These are phyloP conservation scores for Claviceps quebecensis DNA, from an alignment of 2,329 filamentous ascomycete species.

Conservation along the genomic window DNA sequence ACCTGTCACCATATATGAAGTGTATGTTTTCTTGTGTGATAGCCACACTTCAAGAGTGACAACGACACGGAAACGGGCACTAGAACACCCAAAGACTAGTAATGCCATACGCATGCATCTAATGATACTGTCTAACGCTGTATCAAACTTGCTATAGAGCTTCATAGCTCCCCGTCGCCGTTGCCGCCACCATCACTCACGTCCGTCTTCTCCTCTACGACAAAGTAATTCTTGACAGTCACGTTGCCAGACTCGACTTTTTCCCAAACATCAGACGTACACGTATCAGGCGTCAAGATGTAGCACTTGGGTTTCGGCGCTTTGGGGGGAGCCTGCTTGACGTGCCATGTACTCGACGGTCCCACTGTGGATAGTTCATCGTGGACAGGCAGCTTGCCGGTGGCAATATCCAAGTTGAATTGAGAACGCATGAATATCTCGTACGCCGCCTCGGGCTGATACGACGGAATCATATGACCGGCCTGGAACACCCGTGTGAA, in stretches of 20 bases:
- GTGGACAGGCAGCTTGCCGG: conserved; percentile 36
- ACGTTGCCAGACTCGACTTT: conserved; percentile 38
- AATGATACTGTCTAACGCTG: no score
- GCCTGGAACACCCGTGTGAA: conserved; percentile 53
- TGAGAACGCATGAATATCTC: conserved; percentile 46
- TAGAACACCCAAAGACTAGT: background rate
- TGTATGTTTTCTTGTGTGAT: no score
- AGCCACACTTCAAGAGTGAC: no score
- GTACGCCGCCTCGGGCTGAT: conserved; percentile 43
- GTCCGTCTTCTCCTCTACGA: conserved; percentile 10
- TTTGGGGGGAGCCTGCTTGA: conserved; percentile 35
- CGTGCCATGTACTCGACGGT: conserved; percentile 44
- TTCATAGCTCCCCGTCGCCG: conserved; percentile 1
- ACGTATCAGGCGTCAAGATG: conserved; percentile 40
- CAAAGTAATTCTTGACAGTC: conserved; percentile 27
- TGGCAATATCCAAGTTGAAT: conserved; percentile 37
- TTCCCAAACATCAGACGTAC: conserved; percentile 36
- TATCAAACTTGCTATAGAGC: background rate
- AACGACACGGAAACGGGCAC: background rate
- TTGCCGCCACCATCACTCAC: background rate
- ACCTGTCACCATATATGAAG: no score
- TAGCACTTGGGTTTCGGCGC: conserved; percentile 42
- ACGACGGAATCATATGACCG: conserved; percentile 47
- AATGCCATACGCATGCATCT: background rate
- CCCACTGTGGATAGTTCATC: conserved; percentile 34